Conservation (phyloP, 2,329 filamentous ascomycete species). For the Immersiporthe knoxdaviesiana region DNA sequence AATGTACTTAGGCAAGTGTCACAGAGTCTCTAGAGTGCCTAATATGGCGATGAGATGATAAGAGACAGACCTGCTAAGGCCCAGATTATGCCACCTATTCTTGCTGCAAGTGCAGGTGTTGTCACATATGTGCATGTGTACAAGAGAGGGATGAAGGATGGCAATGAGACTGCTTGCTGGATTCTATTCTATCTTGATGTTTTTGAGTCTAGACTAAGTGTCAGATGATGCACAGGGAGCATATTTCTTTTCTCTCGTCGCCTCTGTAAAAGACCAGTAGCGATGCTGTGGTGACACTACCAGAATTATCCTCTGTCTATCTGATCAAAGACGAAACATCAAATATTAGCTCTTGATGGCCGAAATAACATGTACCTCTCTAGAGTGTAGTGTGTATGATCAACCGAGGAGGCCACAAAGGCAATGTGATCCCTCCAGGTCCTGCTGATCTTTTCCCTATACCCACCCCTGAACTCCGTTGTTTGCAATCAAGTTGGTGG, state of each 20-base stretch:
- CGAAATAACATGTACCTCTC: too few species aligned
- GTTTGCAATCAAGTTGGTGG: slow-evolving; percentile 60
- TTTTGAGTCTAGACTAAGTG: background rate
- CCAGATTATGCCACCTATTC: background rate
- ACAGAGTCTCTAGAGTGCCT: too few species aligned
- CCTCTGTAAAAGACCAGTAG: background rate
- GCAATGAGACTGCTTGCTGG: background rate
- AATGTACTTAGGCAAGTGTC: background rate
- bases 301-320: background rate
- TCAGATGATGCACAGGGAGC: background rate
- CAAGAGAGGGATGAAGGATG: background rate
- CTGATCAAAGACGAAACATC: background rate
- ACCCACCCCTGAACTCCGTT: slow-evolving; percentile 46
- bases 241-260: background rate
- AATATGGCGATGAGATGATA: too few species aligned
- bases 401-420: background rate
- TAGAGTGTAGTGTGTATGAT: background rate
- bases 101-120: background rate
- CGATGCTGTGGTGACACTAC: background rate
- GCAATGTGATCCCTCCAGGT: background rate
- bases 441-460: background rate
- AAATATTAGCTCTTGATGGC: too few species aligned
- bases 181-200: background rate
- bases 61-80: background rate
- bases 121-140: too few species aligned